Evolutionary conservation across 1,139 yeast species (phyloP).

Genomic region (Yamadazyma epiphylla): DNA sequence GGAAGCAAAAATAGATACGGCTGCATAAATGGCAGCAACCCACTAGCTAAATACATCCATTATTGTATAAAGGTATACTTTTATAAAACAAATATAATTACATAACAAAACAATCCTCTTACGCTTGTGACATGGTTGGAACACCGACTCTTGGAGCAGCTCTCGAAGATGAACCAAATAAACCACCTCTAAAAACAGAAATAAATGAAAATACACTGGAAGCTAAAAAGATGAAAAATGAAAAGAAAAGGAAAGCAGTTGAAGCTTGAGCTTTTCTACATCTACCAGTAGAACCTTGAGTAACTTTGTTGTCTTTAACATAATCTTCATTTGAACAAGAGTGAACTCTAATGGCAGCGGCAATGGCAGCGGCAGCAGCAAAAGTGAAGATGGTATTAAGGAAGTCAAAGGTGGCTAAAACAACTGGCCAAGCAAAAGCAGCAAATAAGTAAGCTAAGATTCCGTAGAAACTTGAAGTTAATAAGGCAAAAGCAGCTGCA

Average conservation of each 20-base stretch:
- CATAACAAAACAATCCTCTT: no score
- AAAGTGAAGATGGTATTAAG: conserved; percentile 88
- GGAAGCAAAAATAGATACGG: neutral
- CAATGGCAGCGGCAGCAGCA: conserved; percentile 92
- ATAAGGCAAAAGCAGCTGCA: conserved; percentile 79
- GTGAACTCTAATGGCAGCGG: conserved; percentile 83
- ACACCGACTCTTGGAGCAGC: conserved; percentile 71
- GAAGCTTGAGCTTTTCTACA: conserved; percentile 96
- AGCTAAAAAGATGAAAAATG: conserved; percentile 72
- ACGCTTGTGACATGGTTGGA: conserved; percentile 85
- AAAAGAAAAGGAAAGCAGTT: conserved; percentile 85
- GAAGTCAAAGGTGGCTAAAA: conserved; percentile 73
- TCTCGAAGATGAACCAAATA: conserved; percentile 55
- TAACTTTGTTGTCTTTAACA: conserved; percentile 59
- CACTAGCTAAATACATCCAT: no score
- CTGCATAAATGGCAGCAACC: no score
- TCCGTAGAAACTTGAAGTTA: conserved; percentile 80
- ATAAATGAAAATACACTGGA: conserved; percentile 61
- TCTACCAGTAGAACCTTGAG: conserved; percentile 75
- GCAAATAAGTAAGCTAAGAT: conserved; percentile 72
- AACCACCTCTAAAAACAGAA: conserved; percentile 65
- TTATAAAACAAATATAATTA: no score
- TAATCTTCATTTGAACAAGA: conserved; percentile 72
- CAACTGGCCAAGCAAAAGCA: conserved; percentile 82
- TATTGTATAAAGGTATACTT: no score